Base-by-base conservation (phyloP, 2,329 filamentous ascomycete genomes). In the Dothiorella sarmentorum region DNA sequence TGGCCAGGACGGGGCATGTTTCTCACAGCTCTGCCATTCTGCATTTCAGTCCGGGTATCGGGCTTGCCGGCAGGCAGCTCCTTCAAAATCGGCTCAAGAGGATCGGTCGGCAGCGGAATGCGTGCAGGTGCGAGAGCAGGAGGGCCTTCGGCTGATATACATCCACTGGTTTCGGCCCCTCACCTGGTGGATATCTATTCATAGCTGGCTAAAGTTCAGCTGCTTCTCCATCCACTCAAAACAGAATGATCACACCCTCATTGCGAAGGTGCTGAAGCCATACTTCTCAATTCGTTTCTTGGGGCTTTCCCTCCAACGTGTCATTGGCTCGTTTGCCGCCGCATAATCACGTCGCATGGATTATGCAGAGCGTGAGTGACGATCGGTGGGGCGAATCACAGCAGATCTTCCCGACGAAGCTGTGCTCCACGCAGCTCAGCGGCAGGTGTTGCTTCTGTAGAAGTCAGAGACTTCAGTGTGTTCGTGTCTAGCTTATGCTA, bases 81-180 rank as follows among this genome's bases (percentile, higher is more conserved):
- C 31, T 31, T 10, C n/a, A 15, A 13, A 20, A 24, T 33, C 35
- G 15, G 24, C 35, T 40, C n/a, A 9, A 29, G 24, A 20, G 31
- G 17, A 26, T 24, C 24, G 49, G 33, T 29, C 49, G 22, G 33
- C n/a, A 6, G 27, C 22, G 49, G 24, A 9, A 29, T 9, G 24
- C 15, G 15, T 9, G 6, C 10, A 4, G 15, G 17, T 29, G n/a
- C 10, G 40, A 17, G 22, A 11, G 20, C n/a, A 18, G 33, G 13
- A 11, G 31, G 49, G 49, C 22, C 10, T 35, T 20, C 47, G n/a
- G 49, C 49, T 53, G 49, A 40, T 53, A 53, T 53, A 53, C 45
- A 51, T 18, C 31, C n/a, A 38, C 20, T 15, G 13, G 33, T 3
- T 4, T 27, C 5, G 22, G 24, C 49, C 24, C 33, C 49, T 40